Base-by-base conservation (phyloP, 2,329 filamentous ascomycete species). In the Tolypocladium guangdongense region DNA sequence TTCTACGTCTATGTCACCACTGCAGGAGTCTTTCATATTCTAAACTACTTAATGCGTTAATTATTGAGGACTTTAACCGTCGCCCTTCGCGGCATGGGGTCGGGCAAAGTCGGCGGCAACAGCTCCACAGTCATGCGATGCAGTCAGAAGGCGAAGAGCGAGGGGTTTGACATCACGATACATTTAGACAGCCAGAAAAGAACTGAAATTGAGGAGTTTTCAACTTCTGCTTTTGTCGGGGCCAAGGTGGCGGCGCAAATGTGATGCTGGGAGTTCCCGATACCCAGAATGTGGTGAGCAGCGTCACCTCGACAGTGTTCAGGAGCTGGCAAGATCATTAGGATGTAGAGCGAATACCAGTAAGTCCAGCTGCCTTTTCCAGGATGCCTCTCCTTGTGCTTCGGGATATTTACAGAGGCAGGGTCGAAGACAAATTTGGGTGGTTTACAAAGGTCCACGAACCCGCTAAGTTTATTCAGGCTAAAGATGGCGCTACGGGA, bases 61-160 rank as follows among this genome's bases (percentile, higher is more conserved):
- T 88, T 24, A 71, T 87, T 1, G 84, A 88, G 61, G 77, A 84
- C 51, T 88, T 87, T 63, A 84, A 88, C 61, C 30, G 77, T 82
- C 0, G 84, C 84, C 3, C 84, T 84, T 0, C 73, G 81, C 54
- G 84, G 84, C 0, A 86, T 82, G 0, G 84, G 84, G 0, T 76
- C 74, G 12, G 83, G 80, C 6, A 88, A 88, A 66, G 72, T 87
- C 2, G 84, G 84, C 6, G 84, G 84, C 2, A 88, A 88, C 65
- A 87, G 87, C 63, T 83, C 83, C 6, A 83, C 84, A 3, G 83
- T 87, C 1, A 66, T 86, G 46, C 71, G 78, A 35, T 80, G 82
- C 66, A 82, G 77, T 51, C 81, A 83, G 54, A 77, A 75, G 52
- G 84, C 84, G 1, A 75, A 78, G 50, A 71, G 73, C 20, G 75